Evolutionary conservation across 2,329 filamentous ascomycete species (phyloP), one percentile per base, ranked within the genome.

Genomic region (Cytospora piceicola): DNA sequence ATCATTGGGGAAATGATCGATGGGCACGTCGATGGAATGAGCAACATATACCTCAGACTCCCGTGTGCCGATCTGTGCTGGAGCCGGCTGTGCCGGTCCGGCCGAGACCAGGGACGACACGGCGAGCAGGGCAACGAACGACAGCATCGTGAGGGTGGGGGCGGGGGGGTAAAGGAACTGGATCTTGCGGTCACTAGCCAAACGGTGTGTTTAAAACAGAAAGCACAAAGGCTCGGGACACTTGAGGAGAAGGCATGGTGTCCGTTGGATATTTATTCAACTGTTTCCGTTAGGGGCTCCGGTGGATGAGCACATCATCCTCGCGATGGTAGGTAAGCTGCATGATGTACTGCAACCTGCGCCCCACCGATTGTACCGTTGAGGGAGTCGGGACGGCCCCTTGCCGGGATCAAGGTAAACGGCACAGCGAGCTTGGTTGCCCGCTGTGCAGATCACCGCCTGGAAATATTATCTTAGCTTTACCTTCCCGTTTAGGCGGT

Each of bases 1-100:
- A 46, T 73, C 75, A n/a, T 77, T 65, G 9, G 77, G 80, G 57
- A 82, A 81, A 71, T 82, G 80, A 68, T 82, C 80, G 68, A 82
- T 80, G 72, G 78, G 72, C 68, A 75, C 72, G 42, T 73, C 67
- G 51, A 76, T 74, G 60, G 73, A 75, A 57, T 76, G 63, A 15
- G 69, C 66, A 15, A 68, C 64, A 59, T 76, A 76, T 52, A 46
- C 22, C 14, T 56, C 29, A 15, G 63, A 24, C 63, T 63, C 58
- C 20, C 61, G 57, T 17, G 46, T 6, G 39, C 55, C 30, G 52
- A 60, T 8, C 6, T 11, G 15, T 34, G 17, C 14, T 32, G 29
- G 56, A 24, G 58, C 39, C 20, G 42, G 59, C 12, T 51, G 51
- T 17, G 36, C 51, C 51, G 63, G 57, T 34, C 66, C 51, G 53